Conservation (phyloP, 352 stramenopile species). For the Phytophthora ohioensis region DNA sequence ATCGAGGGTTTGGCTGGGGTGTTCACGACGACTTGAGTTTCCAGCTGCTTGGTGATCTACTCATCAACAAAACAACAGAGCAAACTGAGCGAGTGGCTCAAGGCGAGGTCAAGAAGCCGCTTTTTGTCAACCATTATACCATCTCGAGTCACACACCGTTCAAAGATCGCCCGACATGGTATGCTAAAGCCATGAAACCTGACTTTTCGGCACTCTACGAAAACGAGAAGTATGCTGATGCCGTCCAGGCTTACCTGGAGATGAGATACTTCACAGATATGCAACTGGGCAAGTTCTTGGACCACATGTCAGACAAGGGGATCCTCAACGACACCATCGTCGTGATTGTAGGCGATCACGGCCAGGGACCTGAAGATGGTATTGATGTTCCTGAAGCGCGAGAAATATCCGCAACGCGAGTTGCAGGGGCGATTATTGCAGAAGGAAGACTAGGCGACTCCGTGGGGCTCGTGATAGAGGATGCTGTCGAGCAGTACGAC, state of each 20-base stretch:
- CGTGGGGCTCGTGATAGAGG: slow-evolving; percentile 39
- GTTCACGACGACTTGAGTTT: slow-evolving; percentile 67
- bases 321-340: slow-evolving; percentile 67
- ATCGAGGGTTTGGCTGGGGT: slow-evolving; percentile 42
- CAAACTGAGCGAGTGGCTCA: slow-evolving; percentile 35
- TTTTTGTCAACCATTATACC: slow-evolving; percentile 67
- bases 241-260: slow-evolving; percentile 50
- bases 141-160: slow-evolving; percentile 67
- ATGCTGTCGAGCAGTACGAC: slow-evolving; percentile 49
- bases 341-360: slow-evolving; percentile 63
- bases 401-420: slow-evolving; percentile 40
- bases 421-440: slow-evolving; percentile 45
- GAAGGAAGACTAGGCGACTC: slow-evolving; percentile 42
- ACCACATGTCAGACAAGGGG: slow-evolving; percentile 48
- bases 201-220: slow-evolving; percentile 51
- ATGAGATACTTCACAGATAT: slow-evolving; percentile 63
- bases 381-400: slow-evolving; percentile 38
- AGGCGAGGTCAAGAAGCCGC: slow-evolving; percentile 44
- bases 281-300: slow-evolving; percentile 59
- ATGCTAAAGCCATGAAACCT: slow-evolving; percentile 35
- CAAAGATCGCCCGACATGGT: slow-evolving; percentile 49
- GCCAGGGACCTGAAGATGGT: slow-evolving; percentile 51
- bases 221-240: slow-evolving; percentile 28
- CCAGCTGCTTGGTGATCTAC: slow-evolving; percentile 52
- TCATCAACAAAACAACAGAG: slow-evolving; percentile 56